phyloP scores from a whole-genome alignment of 1,284 basidiomycete genomes.

The Irpex sp. region DNA sequence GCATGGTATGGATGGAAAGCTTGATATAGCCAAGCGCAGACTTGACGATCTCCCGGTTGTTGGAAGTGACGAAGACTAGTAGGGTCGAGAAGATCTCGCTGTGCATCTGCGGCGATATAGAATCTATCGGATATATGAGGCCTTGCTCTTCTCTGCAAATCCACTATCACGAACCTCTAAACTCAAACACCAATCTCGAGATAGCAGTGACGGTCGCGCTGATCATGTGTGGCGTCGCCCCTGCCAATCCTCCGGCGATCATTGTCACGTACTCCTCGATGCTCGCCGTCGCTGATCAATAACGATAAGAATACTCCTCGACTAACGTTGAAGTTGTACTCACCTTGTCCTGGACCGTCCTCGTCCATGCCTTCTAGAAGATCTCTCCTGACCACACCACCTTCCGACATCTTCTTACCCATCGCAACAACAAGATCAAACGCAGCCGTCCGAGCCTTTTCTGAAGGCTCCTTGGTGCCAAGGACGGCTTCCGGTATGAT shows the following conservation, averaged over 20 bases:
- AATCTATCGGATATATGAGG: slow-evolving; percentile 40
- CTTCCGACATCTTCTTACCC: slow-evolving; percentile 89
- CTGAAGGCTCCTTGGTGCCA: slow-evolving; percentile 98
- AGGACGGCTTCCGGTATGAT: slow-evolving; percentile 94
- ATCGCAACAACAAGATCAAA: slow-evolving; percentile 91
- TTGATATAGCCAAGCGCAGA: slow-evolving; percentile 95
- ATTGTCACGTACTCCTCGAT: slow-evolving; percentile 96
- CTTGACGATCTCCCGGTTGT: slow-evolving; percentile 98
- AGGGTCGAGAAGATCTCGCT: slow-evolving; percentile 86
- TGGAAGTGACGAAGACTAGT: slow-evolving; percentile 86
- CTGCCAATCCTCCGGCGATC: slow-evolving; percentile 93
- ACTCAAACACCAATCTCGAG: slow-evolving; percentile 93
- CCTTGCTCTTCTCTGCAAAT: neutral
- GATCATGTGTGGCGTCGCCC: slow-evolving; percentile 96
- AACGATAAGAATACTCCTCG: neutral
- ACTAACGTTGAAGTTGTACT: slow-evolving; percentile 13
- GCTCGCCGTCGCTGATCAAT: slow-evolving; percentile 61
- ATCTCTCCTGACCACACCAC: slow-evolving; percentile 79
- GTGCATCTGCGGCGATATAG: slow-evolving; percentile 74
- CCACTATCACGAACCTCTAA: slow-evolving; percentile 61
- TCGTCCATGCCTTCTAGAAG: slow-evolving; percentile 82
- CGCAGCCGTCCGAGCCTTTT: slow-evolving; percentile 85
- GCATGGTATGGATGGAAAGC: slow-evolving; percentile 85
- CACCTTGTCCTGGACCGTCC: slow-evolving; percentile 58
- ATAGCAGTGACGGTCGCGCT: slow-evolving; percentile 95